Evolutionary conservation across 768 basidiomycete species (phyloP), one percentile per base, ranked within the genome.

Genomic region (Mycena crocata): DNA sequence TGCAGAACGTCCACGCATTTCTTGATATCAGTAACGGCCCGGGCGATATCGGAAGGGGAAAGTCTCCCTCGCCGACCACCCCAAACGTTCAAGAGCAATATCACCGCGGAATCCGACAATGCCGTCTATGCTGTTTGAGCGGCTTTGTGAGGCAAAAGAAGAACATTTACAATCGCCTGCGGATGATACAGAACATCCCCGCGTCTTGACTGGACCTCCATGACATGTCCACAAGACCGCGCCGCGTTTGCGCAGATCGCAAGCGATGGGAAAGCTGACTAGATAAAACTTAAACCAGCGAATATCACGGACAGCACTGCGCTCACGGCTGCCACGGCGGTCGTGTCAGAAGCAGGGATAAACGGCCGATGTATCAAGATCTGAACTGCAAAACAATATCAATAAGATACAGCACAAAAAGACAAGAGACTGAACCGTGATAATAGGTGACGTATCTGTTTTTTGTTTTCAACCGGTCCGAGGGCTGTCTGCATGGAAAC

Each of bases 331-430:
- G n/a, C 35, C 19, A 26, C n/a, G 31, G 49, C 15, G 15, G 21
- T 35, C 48, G 19, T 55, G 5, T 58, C 54, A 8, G 73, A 65
- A 10, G 77, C 72, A 1, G 80, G 80, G 54, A 86, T 80, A 73
- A 83, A 85, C 9, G 83, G 83, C 23, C 84, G 81, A 71, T 86
- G 84, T 49, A 85, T 76, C 45, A 84, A 67, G 62, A 86, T 84
- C 73, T 82, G 77, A 14, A 67, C 62, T 57, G 68, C 74, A 26
- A 42, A 28, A 48, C 4, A 37, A 44, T 21, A 3, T n/a, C 6
- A 26, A 37, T 21, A 32, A 6, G n/a, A 19, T 32, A 26, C 23
- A 21, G 6, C 21, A n/a, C n/a, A n/a, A 44, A 19, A 19, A 15
- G 26, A 23, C 39, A 24, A 48, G 44, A 9, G n/a, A 32, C 12